Evolutionary conservation across 148 eudicot genomes (phyloP), one percentile per base, ranked within the genome.

Genomic region (Vaccinium corymbosum): DNA sequence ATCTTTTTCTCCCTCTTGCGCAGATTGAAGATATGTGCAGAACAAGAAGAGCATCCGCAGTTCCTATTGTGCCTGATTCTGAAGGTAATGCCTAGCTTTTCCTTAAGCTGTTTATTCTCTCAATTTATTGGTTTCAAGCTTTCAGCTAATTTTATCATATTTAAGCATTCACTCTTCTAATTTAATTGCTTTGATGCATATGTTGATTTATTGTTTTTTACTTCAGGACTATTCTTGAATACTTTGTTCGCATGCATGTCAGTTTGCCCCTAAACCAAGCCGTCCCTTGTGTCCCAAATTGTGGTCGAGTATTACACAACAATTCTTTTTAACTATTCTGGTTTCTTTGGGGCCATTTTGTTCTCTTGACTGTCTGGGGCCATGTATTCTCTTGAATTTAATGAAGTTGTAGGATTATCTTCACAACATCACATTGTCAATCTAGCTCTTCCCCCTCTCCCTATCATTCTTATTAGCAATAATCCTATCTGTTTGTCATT

Each of bases 11-110:
- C 46, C 29, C 72, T n/a, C 42, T 84, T 84, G 20, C 87, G 84
- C 91, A 97, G 99, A 94, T 97, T 83, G 98, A 94, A 91, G 88
- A 86, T 64, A 94, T 97, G 94, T 91, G 97, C 85, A 91, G 88
- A 86, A 89, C 76, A 53, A 92, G 89, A 71, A 86, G 85, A 81
- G 86, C 94, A 84, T 87, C 89, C 82, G 99, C 95, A 27, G 92
- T 94, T 83, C 99, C 99, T 83, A 91, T 94, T 85, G 88, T 97
- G 53, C 90, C 98, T 66, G 99, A 94, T 64, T 94, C 97, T 84
- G 94, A 90, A 94, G 99, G 99, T 96, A 82, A 70, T 72, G 76
- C 72, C 82, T 66, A 42, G 3, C 27, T 73, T 9, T 62, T 49
- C 83, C 48, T 68, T 32, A 15, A 27, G 11, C 14, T 52, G 71